These are phyloP conservation scores for Rhynchospora pubera DNA, from an alignment of 176 grass and related monocot genomes.

Conservation along the genomic window DNA sequence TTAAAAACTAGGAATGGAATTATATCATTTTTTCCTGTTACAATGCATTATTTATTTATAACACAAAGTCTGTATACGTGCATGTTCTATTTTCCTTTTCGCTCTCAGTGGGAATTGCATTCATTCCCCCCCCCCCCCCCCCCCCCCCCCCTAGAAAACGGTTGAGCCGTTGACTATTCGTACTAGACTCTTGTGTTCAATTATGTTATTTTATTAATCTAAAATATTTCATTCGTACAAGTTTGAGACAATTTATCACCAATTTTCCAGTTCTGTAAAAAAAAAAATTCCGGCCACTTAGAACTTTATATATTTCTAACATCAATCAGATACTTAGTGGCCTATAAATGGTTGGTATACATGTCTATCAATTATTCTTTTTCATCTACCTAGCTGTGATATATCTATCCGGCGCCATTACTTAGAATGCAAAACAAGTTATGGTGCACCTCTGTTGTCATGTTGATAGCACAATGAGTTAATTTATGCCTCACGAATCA, in stretches of 20 bases:
- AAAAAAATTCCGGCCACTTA: neutral
- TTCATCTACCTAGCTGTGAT: neutral
- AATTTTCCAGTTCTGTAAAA: neutral
- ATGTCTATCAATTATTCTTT: neutral
- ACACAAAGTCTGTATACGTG: too few species aligned
- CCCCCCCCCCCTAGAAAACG: too few species aligned
- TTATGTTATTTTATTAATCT: neutral
- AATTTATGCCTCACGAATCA: neutral
- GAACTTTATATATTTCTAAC: too few species aligned
- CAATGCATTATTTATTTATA: too few species aligned
- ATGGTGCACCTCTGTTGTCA: neutral
- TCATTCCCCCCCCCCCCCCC: too few species aligned
- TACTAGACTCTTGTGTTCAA: neutral
- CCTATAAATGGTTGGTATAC: neutral
- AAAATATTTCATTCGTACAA: neutral
- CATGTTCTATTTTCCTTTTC: too few species aligned
- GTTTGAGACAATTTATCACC: neutral
- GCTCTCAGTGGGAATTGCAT: too few species aligned
- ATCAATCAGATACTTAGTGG: too few species aligned
- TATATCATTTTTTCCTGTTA: too few species aligned
- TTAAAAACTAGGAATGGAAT: too few species aligned
- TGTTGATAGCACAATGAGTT: neutral
- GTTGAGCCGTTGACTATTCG: too few species aligned
- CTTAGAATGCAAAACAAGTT: neutral
- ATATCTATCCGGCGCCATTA: neutral